These are phyloP conservation scores for Auxenochlorella pyrenoidosa DNA, from an alignment of 139 green algal species.

Conservation along the genomic window DNA sequence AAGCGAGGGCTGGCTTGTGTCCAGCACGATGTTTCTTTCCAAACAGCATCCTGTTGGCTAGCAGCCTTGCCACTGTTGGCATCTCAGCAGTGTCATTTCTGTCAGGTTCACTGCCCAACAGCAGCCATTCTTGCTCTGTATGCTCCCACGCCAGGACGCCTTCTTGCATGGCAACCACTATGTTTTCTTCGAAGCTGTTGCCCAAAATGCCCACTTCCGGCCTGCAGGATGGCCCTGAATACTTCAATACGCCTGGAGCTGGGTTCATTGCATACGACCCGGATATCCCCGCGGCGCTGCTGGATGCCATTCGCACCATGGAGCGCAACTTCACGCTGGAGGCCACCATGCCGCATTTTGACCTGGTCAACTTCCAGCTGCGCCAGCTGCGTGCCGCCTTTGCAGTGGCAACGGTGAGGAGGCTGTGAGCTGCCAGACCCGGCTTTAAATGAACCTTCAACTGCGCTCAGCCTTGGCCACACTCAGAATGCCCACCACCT, in stretches of 20 bases:
- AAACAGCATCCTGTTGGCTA: background rate
- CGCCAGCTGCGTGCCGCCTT: conserved; percentile 64
- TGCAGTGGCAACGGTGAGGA: conserved; percentile 58
- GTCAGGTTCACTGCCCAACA: background rate
- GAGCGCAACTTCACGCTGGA: conserved; percentile 17
- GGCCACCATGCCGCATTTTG: conserved; percentile 45
- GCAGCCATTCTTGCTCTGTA: too few species aligned
- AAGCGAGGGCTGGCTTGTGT: background rate
- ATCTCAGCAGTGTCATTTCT: too few species aligned
- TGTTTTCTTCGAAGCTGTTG: too few species aligned
- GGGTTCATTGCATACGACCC: conserved; percentile 27
- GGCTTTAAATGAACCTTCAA: background rate
- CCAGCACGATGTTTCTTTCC: background rate
- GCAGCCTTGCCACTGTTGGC: background rate
- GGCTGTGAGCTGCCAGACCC: background rate
- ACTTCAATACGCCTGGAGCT: conserved; percentile 10
- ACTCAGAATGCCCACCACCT: background rate
- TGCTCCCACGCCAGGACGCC: too few species aligned
- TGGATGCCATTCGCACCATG: conserved; percentile 10
- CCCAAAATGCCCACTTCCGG: too few species aligned
- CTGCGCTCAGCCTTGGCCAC: background rate
- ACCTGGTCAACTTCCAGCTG: conserved; percentile 68
- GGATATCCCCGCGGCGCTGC: conserved; percentile 22
- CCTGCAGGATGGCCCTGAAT: conserved; percentile 29
- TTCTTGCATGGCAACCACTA: too few species aligned